Base-by-base conservation (phyloP, 83 land plant species). In the Thuja plicata region DNA sequence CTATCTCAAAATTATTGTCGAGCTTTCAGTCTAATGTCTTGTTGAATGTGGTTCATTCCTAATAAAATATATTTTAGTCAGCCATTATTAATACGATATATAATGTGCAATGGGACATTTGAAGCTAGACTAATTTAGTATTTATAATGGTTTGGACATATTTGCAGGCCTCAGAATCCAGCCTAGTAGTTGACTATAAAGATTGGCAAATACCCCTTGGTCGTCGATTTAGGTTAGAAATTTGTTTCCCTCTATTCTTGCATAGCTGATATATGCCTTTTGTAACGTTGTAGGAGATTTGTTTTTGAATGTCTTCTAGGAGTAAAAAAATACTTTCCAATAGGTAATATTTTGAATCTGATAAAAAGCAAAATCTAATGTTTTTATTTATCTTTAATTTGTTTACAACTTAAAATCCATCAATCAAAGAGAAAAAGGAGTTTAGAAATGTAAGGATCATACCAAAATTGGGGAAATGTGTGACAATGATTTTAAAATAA, bases 121-220 rank as follows among this genome's bases (percentile, higher is more conserved):
- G 38, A 76, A 12, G 40, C 17, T 76, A 34, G 38, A 15, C 40
- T 32, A 80, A n/a, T 21, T 46, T 38, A 57, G 79, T 45, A 83
- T 62, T 21, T 78, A 2, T 34, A 34, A 34, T 76, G 15, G 19
- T 34, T 16, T 86, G 35, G 30, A 13, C 34, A 82, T 21, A 50
- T 89, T 90, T 87, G n/a, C 88, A 96, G 96, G 94, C 94, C 34
- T 94, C 99, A 43, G 90, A 96, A 86, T 90, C 88, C 86, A 90
- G 94, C 40, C 16, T 80, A 88, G 98, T 97, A 87, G 94, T 96
- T 37, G 99, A 97, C 88, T 97, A 90, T 89, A 97, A 96, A 88
- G 99, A 97, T 91, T 97, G 99, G 99, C 97, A 97, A 88, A 94
- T 97, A 81, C 97, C 97, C 76, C 91, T 95, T 81, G 98, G 99